A percentile compares a stretch with the other conserved stretches of the same genome.
These are phyloP conservation scores for Aspergillus sp. DNA, from an alignment of 2,329 filamentous ascomycete species.

Conservation along the genomic window DNA sequence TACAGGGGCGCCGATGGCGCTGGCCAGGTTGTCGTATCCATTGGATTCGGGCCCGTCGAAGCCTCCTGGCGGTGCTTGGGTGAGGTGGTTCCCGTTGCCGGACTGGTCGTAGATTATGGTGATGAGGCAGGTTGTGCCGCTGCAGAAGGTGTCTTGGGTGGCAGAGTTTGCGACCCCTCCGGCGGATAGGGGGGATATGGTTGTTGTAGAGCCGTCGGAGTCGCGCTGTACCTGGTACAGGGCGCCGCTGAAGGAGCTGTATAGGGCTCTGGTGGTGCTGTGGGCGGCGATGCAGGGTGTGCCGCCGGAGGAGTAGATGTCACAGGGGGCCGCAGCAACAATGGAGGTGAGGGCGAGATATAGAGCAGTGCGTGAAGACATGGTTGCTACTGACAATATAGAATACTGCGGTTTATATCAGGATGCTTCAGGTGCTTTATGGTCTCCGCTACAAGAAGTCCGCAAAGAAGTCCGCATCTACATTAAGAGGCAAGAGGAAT, in stretches of 20 bases:
- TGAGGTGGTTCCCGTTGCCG: conserved; percentile 61
- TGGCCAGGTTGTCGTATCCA: conserved; percentile 61
- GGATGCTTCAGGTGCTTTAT: no score
- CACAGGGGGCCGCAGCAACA: conserved; percentile 57
- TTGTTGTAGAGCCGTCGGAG: conserved; percentile 49
- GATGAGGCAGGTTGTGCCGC: conserved; percentile 62
- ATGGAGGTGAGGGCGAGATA: conserved; percentile 25
- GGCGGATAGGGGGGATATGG: conserved; percentile 53
- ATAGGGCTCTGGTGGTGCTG: conserved; percentile 64
- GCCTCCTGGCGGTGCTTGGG: conserved; percentile 59
- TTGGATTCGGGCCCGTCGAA: conserved; percentile 57
- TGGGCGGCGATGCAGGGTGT: conserved; percentile 66
- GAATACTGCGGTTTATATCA: no score
- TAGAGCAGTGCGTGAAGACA: conserved; percentile 19
- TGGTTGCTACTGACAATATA: neutral
- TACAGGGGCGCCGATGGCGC: conserved; percentile 61
- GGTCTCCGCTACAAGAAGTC: no score
- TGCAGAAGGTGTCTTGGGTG: conserved; percentile 62
- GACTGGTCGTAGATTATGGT: conserved; percentile 67
- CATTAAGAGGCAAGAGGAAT: neutral
- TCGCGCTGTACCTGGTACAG: conserved; percentile 62
- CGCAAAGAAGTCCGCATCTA: no score
- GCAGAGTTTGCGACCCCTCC: conserved; percentile 64
- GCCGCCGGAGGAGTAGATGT: conserved; percentile 58
- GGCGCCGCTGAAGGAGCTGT: conserved; percentile 52